phyloP scores from a whole-genome alignment of 2,329 filamentous ascomycete species.

The Xylaria hypoxylon region DNA sequence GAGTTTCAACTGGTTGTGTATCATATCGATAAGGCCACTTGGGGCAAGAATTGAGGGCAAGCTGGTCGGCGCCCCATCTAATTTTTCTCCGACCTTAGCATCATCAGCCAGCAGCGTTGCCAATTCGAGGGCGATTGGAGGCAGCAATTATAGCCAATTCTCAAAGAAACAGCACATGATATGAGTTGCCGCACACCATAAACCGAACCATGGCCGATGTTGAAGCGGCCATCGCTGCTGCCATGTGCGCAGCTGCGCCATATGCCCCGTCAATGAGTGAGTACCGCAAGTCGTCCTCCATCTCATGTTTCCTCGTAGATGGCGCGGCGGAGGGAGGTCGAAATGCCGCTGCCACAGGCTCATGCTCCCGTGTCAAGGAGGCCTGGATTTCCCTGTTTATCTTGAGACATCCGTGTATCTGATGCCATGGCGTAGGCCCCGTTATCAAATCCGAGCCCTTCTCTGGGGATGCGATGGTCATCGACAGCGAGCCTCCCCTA shows the following conservation, averaged over 20 bases:
- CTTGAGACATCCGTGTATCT: conserved; percentile 19
- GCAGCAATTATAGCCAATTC: conserved; percentile 22
- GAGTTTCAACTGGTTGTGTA: conserved; percentile 44
- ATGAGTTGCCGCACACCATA: conserved; percentile 31
- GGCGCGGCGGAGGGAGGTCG: not conserved
- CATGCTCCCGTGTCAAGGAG: not conserved
- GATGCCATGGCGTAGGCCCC: conserved; percentile 43
- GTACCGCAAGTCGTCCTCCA: conserved; percentile 27
- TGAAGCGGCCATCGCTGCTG: conserved; percentile 50
- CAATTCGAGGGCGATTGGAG: conserved; percentile 10
- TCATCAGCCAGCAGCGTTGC: conserved; percentile 19
- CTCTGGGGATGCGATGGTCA: conserved; percentile 42
- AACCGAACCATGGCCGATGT: conserved; percentile 48
- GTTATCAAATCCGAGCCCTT: conserved; percentile 48
- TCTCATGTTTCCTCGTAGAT: conserved; percentile 1
- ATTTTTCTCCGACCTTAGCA: conserved; percentile 45
- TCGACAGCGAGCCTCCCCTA: conserved; percentile 40
- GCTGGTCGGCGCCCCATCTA: conserved; percentile 46
- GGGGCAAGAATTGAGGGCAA: conserved; percentile 50
- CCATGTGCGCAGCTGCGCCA: conserved; percentile 44
- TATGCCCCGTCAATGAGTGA: conserved; percentile 41
- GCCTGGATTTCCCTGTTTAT: not conserved
- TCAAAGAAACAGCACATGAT: conserved; percentile 21
- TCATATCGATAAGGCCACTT: conserved; percentile 44
- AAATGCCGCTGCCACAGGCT: not conserved